phyloP scores from a whole-genome alignment of 306 rosid genomes.

The Medicago ruthenica region DNA sequence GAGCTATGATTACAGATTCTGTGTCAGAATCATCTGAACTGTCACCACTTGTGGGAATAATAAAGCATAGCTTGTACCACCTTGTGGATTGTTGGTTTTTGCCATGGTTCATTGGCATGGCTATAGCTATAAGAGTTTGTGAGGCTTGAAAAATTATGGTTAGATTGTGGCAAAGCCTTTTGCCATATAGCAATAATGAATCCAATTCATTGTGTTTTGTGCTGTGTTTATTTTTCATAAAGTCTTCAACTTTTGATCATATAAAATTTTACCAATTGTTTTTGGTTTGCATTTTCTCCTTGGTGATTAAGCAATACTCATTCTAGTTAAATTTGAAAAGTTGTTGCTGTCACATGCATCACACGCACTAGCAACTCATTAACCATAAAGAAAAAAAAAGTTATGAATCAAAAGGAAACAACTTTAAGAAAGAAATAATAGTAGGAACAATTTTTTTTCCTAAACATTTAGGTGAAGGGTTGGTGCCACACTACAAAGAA shows the following conservation, averaged over 20 bases:
- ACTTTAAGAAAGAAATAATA: slow-evolving; percentile 32
- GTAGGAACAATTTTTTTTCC: background rate
- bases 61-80: slow-evolving; percentile 43
- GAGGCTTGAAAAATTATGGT: background rate
- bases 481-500: no score
- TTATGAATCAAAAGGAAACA: slow-evolving; percentile 14
- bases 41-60: slow-evolving; percentile 14
- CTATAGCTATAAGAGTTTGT: background rate
- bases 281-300: slow-evolving; percentile 15
- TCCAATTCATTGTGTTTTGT: slow-evolving; percentile 25
- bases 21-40: slow-evolving; percentile 48
- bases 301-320: slow-evolving; percentile 36
- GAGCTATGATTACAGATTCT: slow-evolving; percentile 27
- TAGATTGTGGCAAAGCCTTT: background rate
- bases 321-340: slow-evolving; percentile 19
- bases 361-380: slow-evolving; percentile 29
- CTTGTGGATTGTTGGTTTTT: slow-evolving; percentile 26
- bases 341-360: slow-evolving; percentile 37
- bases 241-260: slow-evolving; percentile 34
- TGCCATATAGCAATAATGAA: background rate
- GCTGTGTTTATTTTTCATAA: slow-evolving; percentile 7
- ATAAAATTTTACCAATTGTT: background rate
- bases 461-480: no score
- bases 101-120: slow-evolving; percentile 36
- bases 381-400: slow-evolving; percentile 34